Evolutionary conservation across 768 basidiomycete genomes (phyloP), one percentile per base, ranked within the genome.

Genomic region (Naganishia kalamii): DNA sequence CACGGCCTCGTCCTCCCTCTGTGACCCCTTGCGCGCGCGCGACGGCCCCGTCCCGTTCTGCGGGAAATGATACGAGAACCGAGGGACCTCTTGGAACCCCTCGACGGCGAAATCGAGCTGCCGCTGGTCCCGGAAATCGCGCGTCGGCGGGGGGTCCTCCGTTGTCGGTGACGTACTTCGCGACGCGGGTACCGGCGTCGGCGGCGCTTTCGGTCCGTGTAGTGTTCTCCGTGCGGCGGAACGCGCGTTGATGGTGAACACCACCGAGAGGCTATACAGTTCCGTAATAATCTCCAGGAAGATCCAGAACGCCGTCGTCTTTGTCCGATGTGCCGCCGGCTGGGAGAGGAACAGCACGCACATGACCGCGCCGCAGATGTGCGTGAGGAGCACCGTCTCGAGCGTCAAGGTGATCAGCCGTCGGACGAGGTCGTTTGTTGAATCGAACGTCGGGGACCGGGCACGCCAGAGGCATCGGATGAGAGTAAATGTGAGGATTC

Each of bases 241-340:
- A n/a, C 69, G 30, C 10, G 73, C 66, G 44, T 74, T 75, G 61
- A 75, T 72, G 10, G 74, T 75, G 65, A 75, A 75, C 2, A 75
- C 59, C 12, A 74, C 65, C 17, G 68, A 70, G 8, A 75, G 63
- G 10, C 72, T 73, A 33, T 75, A 75, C 21, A 75, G 60, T 44
- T 75, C 74, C 2, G 72, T 74, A 21, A 74, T 65, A 25, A 68
- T 59, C 47, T 74, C 74, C n/a, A 75, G 50, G n/a, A 72, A 54
- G 2, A 75, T 67, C 74, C 74, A 75, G 41, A 75, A 75, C 3
- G 74, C 25, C 41, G 70, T 60, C 32, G 65, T 66, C 19, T 71
- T 60, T 13, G 74, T 74, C 15, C 74, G 64, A 48, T 67, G 65
- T 12, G 62, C 63, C 6, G 70, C 66, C 0, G 72, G 72, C 4